Base-by-base conservation (phyloP, 2,329 filamentous ascomycete genomes). In the Hymenoscyphus fraxineus region DNA sequence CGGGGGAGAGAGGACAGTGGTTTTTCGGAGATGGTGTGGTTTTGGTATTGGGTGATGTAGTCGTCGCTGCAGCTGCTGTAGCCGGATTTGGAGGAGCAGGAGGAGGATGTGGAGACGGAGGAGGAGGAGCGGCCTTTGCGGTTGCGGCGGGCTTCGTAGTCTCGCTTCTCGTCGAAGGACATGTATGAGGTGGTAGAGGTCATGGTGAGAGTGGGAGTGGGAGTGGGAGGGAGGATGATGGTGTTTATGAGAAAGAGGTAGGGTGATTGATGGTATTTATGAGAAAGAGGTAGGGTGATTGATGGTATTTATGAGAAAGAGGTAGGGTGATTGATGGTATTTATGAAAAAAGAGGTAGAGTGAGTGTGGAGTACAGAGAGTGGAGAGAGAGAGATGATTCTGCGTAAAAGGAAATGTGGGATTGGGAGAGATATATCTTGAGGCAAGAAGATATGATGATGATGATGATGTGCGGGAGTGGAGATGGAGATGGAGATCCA, bases 91-190 rank as follows among this genome's bases (percentile, higher is more conserved):
- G 47, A 39, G n/a, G 61, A 63, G n/a, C 16, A 44, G 38, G 27
- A 31, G 35, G 54, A 58, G 39, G 10, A 39, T 16, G 41, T 31
- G 16, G 40, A 59, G 2, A 57, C 54, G 9, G 35, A 58, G 13
- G 55, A 47, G 9, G 38, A 7, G 38, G 44, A 55, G 15, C 47
- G 41, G 6, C 38, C 40, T 40, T 47, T 51, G 56, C 60, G 60
- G n/a, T 55, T 51, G 22, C 61, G 56, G 51, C 61, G 51, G n/a
- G 44, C 40, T 41, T 63, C 61, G 61, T 63, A 63, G 27, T 63
- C 61, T 31, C 31, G n/a, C 41, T 63, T 63, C 27, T 63, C 61
- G 32, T 63, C 61, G 32, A 63, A 62, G 9, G 22, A 40, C n/a
- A n/a, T 22, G 16, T 19, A 51, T 54, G 59, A 27, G 44, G 22